Base-by-base conservation (phyloP, 345 rosid species). In the Eucalyptus guilfoylei region DNA sequence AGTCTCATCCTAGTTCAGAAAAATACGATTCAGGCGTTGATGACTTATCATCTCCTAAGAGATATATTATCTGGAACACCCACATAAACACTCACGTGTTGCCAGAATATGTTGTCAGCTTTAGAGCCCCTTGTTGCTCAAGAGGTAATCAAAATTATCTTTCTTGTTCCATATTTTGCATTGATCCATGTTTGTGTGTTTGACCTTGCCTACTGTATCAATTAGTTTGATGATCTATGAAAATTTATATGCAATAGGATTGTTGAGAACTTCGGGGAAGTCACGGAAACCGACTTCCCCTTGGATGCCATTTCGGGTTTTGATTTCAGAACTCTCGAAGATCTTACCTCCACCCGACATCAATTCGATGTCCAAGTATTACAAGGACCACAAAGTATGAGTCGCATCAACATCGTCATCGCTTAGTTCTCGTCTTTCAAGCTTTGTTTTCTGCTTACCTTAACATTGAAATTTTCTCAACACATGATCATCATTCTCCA, bases 251-350 rank as follows among this genome's bases (percentile, higher is more conserved):
- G 86, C 81, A 90, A 87, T 90, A 95, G 95, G 93, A 11, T 85
- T 91, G 14, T 34, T 88, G 37, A 88, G 69, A 72, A 85, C 48
- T 80, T 89, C 87, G 76, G 94, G 90, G 48, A 49, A 90, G 7
- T n/a, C 86, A 86, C 93, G 90, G 88, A 90, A 44, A 80, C 94
- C 95, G 62, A 95, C 92, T 90, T 98, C 99, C 3, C 98, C 99
- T 16, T 98, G 98, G 98, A 95, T 98, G 95, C 94, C 98, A 16
- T 94, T 98, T 92, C 94, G 96, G 62, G 91, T 91, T 87, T 92
- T 98, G 81, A 94, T 98, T 86, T 91, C 94, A 23, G 92, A 93
- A 42, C 94, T 98, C 10, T 94, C 98, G 0, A 93, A 94, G 93
- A 93, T 93, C 86, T 88, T 98, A 90, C 91, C 97, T 80, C 92